phyloP scores from a whole-genome alignment of 345 rosid genomes.

The Brassica napus region Da-Ae NC_063450.1:53467001-53467500 shows the following conservation, averaged over 20 bases:
- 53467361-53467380: slow-evolving; percentile 88
- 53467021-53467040: slow-evolving; percentile 18
- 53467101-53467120: slow-evolving; percentile 68
- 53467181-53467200: slow-evolving; percentile 36
- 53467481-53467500: slow-evolving; percentile 24
- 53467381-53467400: slow-evolving; percentile 44
- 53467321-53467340: slow-evolving; percentile 28
- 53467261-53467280: slow-evolving; percentile 56
- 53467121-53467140: slow-evolving; percentile 60
- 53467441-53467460: slow-evolving; percentile 15
- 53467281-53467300: slow-evolving; percentile 43
- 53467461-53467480: slow-evolving; percentile 23
- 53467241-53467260: slow-evolving; percentile 65
- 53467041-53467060: slow-evolving; percentile 11
- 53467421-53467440: not conserved
- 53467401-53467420: slow-evolving; percentile 11
- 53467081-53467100: slow-evolving; percentile 3
- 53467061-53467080: slow-evolving; percentile 20
- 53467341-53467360: slow-evolving; percentile 73
- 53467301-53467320: slow-evolving; percentile 30
- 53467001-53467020: not conserved
- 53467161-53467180: slow-evolving; percentile 42
- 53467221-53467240: slow-evolving; percentile 16
- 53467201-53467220: slow-evolving; percentile 33
- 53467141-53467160: slow-evolving; percentile 84